Evolutionary conservation across 2,329 filamentous ascomycete genomes (phyloP), one percentile per base, ranked within the genome.

Genomic region (Fusarium longipes): DNA sequence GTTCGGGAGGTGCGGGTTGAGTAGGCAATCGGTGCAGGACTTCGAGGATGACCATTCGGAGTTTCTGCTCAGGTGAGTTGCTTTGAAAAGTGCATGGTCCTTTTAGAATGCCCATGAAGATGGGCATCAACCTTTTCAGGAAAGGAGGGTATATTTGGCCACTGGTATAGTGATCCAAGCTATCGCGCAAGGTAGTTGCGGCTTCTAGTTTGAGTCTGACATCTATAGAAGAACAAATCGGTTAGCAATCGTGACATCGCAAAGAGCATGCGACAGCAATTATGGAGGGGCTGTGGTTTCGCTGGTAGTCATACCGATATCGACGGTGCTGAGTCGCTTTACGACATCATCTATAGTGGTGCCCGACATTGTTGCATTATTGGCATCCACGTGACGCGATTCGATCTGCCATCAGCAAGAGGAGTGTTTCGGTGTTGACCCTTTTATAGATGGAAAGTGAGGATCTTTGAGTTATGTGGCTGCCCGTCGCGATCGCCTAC

Each of bases 41-140:
- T 79, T 99, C 96, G 71, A 99, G 90, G 47, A 97, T 87, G 77
- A 92, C 96, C 77, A 96, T 96, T 67, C 96, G 93, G 69, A 99
- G 83, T 87, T 93, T 96, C 89, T 98, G 96, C 76, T 99, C 96
- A 51, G 89, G 86, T 3, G 93, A 96, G 74, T 90, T 93, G 77
- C 92, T 97, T 72, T 95, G 91, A 77, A 99, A 98, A 68, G 96
- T 92, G 36, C 93, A 94, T 74, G 91, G 89, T 54, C 93, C 93
- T 75, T 91, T 90, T 50, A 99, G 83, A 53, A 97, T 92, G 77
- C 87, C 89, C 76, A 96, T 87, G 80, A 98, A 96, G 32, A 97
- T 88, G 36, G 96, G 96, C 82, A 98, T 91, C 74, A 97, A 85
- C 79, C 92, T 92, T 75, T 92, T 88, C 62, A 99, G 85, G 77